A percentile compares a stretch with the other conserved stretches of the same genome.
Conservation (phyloP, 2,329 filamentous ascomycete species). For the Hysterium pulicare region DNA sequence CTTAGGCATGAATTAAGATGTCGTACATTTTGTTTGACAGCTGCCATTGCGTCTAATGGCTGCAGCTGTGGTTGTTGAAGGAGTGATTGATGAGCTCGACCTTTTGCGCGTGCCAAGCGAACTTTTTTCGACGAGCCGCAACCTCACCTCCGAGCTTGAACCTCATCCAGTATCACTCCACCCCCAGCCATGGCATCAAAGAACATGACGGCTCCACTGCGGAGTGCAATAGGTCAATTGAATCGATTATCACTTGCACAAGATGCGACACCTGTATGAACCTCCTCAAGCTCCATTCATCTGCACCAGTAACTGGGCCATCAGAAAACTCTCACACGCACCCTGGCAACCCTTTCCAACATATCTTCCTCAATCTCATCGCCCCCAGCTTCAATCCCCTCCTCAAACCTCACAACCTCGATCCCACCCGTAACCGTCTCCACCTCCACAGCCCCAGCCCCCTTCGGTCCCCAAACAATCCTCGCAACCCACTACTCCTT, state of each 20-base stretch:
- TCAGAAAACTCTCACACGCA: conserved; percentile 27
- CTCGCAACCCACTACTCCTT: conserved; percentile 86
- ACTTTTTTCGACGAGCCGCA: conserved; percentile 15
- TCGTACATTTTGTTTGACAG: conserved; percentile 30
- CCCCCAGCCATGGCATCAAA: conserved; percentile 40
- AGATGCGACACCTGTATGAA: conserved; percentile 42
- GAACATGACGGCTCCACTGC: conserved; percentile 35
- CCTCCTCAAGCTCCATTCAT: conserved; percentile 28
- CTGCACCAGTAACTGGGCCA: conserved; percentile 20
- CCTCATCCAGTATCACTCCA: conserved; percentile 14
- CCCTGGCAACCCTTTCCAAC: conserved; percentile 19
- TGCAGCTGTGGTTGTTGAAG: conserved; percentile 5
- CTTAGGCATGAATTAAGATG: conserved; percentile 33
- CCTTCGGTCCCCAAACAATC: conserved; percentile 58
- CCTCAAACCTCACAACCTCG: conserved; percentile 3
- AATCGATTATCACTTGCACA: conserved; percentile 25
- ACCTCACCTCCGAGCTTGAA: conserved; percentile 26
- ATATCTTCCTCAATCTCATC: conserved; percentile 3
- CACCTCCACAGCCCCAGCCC: conserved; percentile 32
- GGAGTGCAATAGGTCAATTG: conserved; percentile 30
- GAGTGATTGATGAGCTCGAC: conserved; percentile 9
- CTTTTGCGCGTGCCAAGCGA: conserved; percentile 8
- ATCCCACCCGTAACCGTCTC: conserved; percentile 11
- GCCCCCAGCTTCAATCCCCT: not conserved
- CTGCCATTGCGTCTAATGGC: conserved; percentile 28